phyloP scores from a whole-genome alignment of 805 yeast species.

The Yarrowia sp. region DNA sequence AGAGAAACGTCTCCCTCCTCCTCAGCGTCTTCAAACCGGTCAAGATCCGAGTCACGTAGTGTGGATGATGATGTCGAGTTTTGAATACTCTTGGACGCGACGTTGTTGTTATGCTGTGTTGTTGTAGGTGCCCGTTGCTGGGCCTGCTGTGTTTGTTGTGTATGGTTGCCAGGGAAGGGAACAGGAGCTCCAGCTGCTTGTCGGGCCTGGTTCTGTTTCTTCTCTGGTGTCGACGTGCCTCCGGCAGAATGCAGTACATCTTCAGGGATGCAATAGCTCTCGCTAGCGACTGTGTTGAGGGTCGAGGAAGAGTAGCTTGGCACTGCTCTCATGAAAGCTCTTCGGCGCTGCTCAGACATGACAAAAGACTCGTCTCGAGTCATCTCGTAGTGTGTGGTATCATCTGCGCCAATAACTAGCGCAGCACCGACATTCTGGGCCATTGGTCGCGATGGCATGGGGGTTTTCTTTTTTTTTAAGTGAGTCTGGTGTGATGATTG shows the following conservation, averaged over 20 bases:
- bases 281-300: conserved; percentile 17
- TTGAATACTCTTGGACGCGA: neutral
- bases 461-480: neutral
- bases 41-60: conserved; percentile 8
- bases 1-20: conserved; percentile 7
- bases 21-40: conserved; percentile 16
- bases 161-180: neutral
- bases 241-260: conserved; percentile 11
- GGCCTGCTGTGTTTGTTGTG: neutral
- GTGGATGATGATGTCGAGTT: neutral
- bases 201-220: neutral
- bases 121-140: neutral
- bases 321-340: conserved; percentile 11
- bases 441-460: conserved; percentile 16
- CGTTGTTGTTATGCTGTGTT: conserved; percentile 3
- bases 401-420: conserved; percentile 7
- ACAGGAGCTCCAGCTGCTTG: neutral
- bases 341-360: conserved; percentile 15
- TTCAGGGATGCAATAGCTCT: conserved; percentile 23
- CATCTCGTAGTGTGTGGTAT: conserved; percentile 11
- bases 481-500: conserved; percentile 18
- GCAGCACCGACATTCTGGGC: conserved; percentile 9
- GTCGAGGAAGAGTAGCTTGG: conserved; percentile 25
- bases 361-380: conserved; percentile 25
- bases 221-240: conserved; percentile 21